Percentiles rank a stretch among this genome's conserved stretches.
These are phyloP conservation scores for Dionaea muscipula DNA, from an alignment of 179 eudicot species.

Conservation along the genomic window DNA sequence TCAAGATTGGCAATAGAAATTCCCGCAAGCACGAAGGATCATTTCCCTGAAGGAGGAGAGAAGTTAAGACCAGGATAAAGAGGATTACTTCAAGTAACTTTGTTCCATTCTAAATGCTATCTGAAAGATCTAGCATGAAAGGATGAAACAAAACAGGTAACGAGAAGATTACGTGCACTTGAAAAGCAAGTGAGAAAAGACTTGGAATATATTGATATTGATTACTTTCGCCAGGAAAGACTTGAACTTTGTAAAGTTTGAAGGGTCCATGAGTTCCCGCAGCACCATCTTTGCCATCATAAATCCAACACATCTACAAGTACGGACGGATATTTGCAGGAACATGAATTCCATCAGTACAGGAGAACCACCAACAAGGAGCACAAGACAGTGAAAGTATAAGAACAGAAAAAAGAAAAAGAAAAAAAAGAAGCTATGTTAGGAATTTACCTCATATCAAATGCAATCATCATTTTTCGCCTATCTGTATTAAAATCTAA, in stretches of 20 bases:
- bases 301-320: slow-evolving; percentile 80
- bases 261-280: slow-evolving; percentile 90
- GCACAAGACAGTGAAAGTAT: too few species aligned
- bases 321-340: slow-evolving; percentile 7
- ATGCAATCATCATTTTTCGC: slow-evolving; percentile 97
- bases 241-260: slow-evolving; percentile 62
- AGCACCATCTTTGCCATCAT: slow-evolving; percentile 96
- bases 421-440: not conserved
- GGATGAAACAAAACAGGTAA: too few species aligned
- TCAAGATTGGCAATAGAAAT: slow-evolving; percentile 52
- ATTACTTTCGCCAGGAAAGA: slow-evolving; percentile 80
- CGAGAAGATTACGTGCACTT: too few species aligned
- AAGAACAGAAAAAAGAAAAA: not conserved
- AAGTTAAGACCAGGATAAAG: not conserved
- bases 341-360: not conserved
- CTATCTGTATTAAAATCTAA: slow-evolving; percentile 35
- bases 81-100: not conserved
- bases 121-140: too few species aligned
- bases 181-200: too few species aligned
- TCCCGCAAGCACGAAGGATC: slow-evolving; percentile 95
- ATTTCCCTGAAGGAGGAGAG: slow-evolving; percentile 46
- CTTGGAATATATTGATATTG: not conserved
- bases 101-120: too few species aligned
- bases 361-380: too few species aligned
- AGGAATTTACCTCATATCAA: slow-evolving; percentile 74